Conservation (phyloP, 176 grass and related monocot genomes). For the Musa acuminata region DNA sequence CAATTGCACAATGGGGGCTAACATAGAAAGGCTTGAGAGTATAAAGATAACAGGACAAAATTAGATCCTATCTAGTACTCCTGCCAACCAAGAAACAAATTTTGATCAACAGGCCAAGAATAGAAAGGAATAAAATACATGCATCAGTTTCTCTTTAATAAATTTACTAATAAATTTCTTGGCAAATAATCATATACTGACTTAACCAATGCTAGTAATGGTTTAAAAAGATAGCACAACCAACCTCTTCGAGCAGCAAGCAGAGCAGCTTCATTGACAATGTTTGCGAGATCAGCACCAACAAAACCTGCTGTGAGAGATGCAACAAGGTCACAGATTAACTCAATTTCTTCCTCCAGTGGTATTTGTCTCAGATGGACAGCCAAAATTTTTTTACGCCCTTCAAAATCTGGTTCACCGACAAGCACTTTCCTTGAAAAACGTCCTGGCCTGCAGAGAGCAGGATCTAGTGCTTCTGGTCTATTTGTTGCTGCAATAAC, state of each 20-base stretch:
- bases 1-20: too few species aligned
- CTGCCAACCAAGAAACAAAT: too few species aligned
- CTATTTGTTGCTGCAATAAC: conserved; percentile 94
- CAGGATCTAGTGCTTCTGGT: conserved; percentile 70
- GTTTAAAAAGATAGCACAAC: conserved; percentile 13
- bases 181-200: too few species aligned
- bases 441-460: conserved; percentile 74
- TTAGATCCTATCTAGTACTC: too few species aligned
- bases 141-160: too few species aligned
- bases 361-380: conserved; percentile 71
- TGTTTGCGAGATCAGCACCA: conserved; percentile 82
- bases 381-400: conserved; percentile 71
- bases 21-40: too few species aligned
- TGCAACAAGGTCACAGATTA: conserved; percentile 65
- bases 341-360: conserved; percentile 70
- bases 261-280: conserved; percentile 82
- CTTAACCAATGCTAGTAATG: background rate
- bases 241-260: conserved; percentile 84
- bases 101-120: too few species aligned
- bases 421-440: conserved; percentile 94
- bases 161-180: too few species aligned
- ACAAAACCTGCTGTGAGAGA: conserved; percentile 74
- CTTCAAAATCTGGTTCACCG: conserved; percentile 69
- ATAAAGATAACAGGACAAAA: too few species aligned
- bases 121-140: too few species aligned